Conservation (phyloP, 179 eudicot species). For the Corrigiola litoralis region DNA sequence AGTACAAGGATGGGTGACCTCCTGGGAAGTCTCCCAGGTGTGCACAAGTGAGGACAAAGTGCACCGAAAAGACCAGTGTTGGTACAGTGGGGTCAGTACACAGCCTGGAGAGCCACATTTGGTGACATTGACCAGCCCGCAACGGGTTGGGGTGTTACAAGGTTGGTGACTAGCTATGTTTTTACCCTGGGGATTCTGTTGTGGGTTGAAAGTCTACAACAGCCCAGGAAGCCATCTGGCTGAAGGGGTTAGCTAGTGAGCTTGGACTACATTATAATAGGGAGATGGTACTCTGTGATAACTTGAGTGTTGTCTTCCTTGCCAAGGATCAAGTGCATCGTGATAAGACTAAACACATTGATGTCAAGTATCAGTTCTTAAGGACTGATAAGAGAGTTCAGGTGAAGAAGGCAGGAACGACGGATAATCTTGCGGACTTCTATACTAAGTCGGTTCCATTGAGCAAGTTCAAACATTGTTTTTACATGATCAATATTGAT, state of each 20-base stretch:
- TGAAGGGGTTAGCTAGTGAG: not conserved
- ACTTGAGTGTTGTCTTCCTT: constrained; percentile 9
- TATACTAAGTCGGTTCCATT: constrained; percentile 10
- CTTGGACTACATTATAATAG: constrained; percentile 1
- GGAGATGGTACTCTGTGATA: constrained; percentile 9
- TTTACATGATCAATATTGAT: not conserved
- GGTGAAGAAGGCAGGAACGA: constrained; percentile 14
- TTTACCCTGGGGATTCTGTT: too few relatives aligned
- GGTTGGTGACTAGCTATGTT: too few relatives aligned
- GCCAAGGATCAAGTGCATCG: constrained; percentile 19
- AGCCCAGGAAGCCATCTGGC: constrained; percentile 8
- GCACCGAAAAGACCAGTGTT: too few relatives aligned
- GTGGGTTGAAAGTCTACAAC: too few relatives aligned
- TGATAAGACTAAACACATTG: constrained; percentile 21
- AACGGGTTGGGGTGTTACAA: too few relatives aligned
- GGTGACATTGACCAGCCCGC: too few relatives aligned
- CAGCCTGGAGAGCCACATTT: too few relatives aligned
- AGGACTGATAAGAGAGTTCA: not conserved
- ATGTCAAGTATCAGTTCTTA: constrained; percentile 20
- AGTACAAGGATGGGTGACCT: too few relatives aligned
- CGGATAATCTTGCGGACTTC: constrained; percentile 11
- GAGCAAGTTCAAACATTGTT: constrained; percentile 13
- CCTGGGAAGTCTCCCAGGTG: too few relatives aligned
- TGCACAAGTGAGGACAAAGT: too few relatives aligned
- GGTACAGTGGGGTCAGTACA: too few relatives aligned